Evolutionary conservation across 139 green algal genomes (phyloP).

Genomic region (Chlorella sp.): DNA sequence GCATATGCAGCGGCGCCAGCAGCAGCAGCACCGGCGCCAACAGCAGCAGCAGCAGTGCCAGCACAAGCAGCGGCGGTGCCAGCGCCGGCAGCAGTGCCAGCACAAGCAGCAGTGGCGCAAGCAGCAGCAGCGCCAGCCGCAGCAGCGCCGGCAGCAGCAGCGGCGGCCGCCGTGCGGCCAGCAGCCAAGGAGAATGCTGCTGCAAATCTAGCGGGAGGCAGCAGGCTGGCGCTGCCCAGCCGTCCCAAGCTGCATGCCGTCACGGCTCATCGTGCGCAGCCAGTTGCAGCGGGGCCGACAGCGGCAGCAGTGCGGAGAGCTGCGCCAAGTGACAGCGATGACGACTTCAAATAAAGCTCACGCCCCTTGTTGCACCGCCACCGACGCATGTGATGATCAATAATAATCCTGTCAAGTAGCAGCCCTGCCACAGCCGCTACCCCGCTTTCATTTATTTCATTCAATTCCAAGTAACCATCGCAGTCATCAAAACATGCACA

Average conservation of each 20-base stretch:
- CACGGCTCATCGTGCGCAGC: background rate
- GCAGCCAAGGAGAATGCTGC: conserved; percentile 22
- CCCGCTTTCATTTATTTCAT: too few species aligned
- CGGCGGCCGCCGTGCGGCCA: background rate
- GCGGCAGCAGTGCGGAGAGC: background rate
- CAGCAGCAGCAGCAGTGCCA: background rate
- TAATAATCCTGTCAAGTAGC: background rate
- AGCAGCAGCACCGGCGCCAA: background rate
- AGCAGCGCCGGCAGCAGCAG: background rate
- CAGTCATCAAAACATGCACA: too few species aligned
- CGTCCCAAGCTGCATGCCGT: background rate
- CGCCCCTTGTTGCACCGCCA: too few species aligned
- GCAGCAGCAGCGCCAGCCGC: background rate
- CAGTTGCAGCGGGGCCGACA: background rate
- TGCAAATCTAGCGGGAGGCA: background rate
- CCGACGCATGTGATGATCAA: too few species aligned
- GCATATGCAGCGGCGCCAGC: background rate
- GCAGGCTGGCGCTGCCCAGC: background rate
- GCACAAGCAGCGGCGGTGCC: background rate
- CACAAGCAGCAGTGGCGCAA: too few species aligned
- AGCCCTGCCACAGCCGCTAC: too few species aligned
- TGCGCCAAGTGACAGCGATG: background rate
- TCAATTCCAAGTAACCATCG: too few species aligned
- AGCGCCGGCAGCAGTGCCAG: background rate
- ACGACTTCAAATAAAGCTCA: conserved; percentile 1